Base-by-base conservation (phyloP, 768 basidiomycete genomes). In the Termitomyces sp. region DNA sequence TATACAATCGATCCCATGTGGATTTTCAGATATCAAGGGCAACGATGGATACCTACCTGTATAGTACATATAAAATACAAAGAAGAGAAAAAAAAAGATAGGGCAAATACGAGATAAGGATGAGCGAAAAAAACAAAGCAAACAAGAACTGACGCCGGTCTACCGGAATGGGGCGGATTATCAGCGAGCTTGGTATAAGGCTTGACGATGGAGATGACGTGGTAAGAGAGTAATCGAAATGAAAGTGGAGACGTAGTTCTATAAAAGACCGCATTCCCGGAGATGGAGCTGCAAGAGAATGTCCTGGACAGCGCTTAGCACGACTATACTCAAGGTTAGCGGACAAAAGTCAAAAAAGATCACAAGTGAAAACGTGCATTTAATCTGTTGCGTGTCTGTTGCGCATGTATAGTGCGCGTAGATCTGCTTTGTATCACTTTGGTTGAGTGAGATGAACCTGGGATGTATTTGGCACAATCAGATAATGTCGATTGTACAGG, bases 351-450 rank as follows among this genome's bases (percentile, higher is more conserved):
- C 24, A 10, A 51, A 3, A 34, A 33, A 31, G 22, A 5, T 16
- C 26, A 22, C 33, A 1, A 66, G 15, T 26, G n/a, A 36, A 37
- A 0, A 66, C 85, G 50, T 70, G 92, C 90, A 93, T 73, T 90
- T 92, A 69, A 93, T 92, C 75, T 93, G 92, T 65, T 92, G 88
- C 13, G 93, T 95, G 72, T 96, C 94, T 16, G 92, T 94, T 33
- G 92, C 91, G 72, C 92, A 94, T 6, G 93, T 95, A 74, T 93
- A 95, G 68, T 95, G 93, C 22, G 88, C 89, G 62, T 92, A 92
- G 63, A 94, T 92, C 73, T 90, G 89, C 75, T 92, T 94, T 20
- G 86, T 85, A 0, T 91, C 87, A 58, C 85, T 90, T 75, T 96
- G 94, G 71, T 98, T 98, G 59, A 98, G 81, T 28, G 84, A 83